These are phyloP conservation scores for Aquilaria sinensis DNA, from an alignment of 345 rosid genomes.

Conservation along the genomic window DNA sequence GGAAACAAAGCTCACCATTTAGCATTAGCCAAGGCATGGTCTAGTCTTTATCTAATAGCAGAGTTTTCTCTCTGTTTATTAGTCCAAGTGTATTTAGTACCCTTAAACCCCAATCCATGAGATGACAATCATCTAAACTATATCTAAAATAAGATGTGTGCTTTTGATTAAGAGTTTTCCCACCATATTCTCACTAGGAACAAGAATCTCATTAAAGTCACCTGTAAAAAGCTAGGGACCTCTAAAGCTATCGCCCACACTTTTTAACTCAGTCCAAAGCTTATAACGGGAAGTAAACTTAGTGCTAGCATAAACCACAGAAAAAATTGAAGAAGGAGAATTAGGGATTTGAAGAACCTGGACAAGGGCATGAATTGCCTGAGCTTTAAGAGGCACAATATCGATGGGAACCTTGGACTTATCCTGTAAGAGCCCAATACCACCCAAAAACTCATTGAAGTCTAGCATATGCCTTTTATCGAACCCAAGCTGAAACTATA, in stretches of 20 bases:
- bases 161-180: background rate
- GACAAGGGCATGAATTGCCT: background rate
- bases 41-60: background rate
- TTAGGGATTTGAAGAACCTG: background rate
- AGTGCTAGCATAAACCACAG: background rate
- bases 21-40: background rate
- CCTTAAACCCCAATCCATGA: background rate
- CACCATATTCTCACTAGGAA: background rate
- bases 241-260: background rate
- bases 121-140: too few species aligned
- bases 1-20: background rate
- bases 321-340: background rate
- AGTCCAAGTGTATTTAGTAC: background rate
- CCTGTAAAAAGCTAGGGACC: background rate
- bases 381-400: background rate
- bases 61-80: background rate
- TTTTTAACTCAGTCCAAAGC: background rate
- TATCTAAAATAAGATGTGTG: background rate
- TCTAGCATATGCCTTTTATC: too few species aligned
- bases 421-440: background rate
- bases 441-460: background rate
- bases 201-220: background rate
- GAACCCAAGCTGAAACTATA: too few species aligned
- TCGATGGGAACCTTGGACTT: background rate
- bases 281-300: background rate